A percentile compares a stretch with the other conserved stretches of the same genome.
phyloP scores from a whole-genome alignment of 495 filamentous ascomycete species.

The Clohesyomyces aquaticus region DNA sequence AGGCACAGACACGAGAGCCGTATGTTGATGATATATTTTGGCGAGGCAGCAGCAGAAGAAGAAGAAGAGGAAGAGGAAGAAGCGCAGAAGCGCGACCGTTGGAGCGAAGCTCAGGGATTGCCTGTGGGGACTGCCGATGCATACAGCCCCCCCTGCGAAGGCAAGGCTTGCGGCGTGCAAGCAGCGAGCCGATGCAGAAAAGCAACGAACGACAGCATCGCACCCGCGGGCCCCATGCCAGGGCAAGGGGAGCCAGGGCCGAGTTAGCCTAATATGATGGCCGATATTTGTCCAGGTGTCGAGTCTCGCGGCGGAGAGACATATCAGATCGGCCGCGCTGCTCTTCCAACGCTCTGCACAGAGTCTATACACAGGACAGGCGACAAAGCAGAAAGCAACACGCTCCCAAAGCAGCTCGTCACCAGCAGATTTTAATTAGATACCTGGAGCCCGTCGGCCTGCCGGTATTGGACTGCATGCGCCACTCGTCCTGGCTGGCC shows the following conservation, averaged over 20 bases:
- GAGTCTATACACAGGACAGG: too few species aligned
- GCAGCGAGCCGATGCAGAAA: background rate
- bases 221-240: too few species aligned
- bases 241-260: background rate
- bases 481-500: background rate
- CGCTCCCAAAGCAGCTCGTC: too few species aligned
- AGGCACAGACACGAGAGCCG: background rate
- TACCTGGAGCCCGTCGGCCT: background rate
- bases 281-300: too few species aligned
- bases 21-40: background rate
- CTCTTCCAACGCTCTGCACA: too few species aligned
- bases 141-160: background rate
- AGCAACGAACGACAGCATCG: background rate
- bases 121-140: background rate
- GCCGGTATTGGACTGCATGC: background rate
- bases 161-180: background rate
- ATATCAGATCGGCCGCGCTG: background rate
- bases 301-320: too few species aligned
- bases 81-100: background rate
- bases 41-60: background rate
- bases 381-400: too few species aligned
- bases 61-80: background rate
- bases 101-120: background rate
- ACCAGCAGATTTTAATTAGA: background rate
- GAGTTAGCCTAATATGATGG: background rate